A percentile compares a stretch with the other conserved stretches of the same genome.
phyloP scores from a whole-genome alignment of 1,284 basidiomycete species.

The Microbotryum silenes-acaulis region DNA sequence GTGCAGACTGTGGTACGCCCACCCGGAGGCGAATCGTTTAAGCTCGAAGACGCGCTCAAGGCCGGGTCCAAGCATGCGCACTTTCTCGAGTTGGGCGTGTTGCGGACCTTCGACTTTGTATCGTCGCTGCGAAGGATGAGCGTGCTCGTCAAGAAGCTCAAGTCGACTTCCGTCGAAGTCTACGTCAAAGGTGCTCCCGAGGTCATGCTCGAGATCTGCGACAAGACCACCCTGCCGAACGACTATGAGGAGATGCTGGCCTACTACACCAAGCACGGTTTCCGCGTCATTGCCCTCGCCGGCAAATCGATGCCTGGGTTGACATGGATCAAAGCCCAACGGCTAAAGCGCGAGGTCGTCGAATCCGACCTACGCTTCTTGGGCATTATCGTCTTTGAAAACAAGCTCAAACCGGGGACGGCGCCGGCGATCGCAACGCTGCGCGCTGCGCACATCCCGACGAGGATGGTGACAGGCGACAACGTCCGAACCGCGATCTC shows the following conservation, averaged over 20 bases:
- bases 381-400: slow-evolving; percentile 96
- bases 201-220: slow-evolving; percentile 92
- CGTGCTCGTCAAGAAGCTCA: slow-evolving; percentile 91
- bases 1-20: slow-evolving; percentile 96
- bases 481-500: slow-evolving; percentile 94
- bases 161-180: slow-evolving; percentile 89
- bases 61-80: slow-evolving; percentile 76
- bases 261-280: slow-evolving; percentile 95
- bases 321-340: slow-evolving; percentile 95
- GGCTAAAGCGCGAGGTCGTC: slow-evolving; percentile 94
- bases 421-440: slow-evolving; percentile 84
- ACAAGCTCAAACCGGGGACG: slow-evolving; percentile 92
- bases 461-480: slow-evolving; percentile 97
- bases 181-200: slow-evolving; percentile 99
- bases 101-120: slow-evolving; percentile 94
- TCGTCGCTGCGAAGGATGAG: slow-evolving; percentile 92
- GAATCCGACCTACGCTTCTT: slow-evolving; percentile 87
- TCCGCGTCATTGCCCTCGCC: slow-evolving; percentile 95
- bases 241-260: slow-evolving; percentile 96
- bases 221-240: slow-evolving; percentile 76
- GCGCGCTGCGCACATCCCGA: slow-evolving; percentile 80
- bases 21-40: slow-evolving; percentile 80
- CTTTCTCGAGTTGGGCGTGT: slow-evolving; percentile 92
- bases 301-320: slow-evolving; percentile 90
- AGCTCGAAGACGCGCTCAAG: slow-evolving; percentile 84